Conservation (phyloP, 768 basidiomycete species). For the Suillus ampliporus region DNA sequence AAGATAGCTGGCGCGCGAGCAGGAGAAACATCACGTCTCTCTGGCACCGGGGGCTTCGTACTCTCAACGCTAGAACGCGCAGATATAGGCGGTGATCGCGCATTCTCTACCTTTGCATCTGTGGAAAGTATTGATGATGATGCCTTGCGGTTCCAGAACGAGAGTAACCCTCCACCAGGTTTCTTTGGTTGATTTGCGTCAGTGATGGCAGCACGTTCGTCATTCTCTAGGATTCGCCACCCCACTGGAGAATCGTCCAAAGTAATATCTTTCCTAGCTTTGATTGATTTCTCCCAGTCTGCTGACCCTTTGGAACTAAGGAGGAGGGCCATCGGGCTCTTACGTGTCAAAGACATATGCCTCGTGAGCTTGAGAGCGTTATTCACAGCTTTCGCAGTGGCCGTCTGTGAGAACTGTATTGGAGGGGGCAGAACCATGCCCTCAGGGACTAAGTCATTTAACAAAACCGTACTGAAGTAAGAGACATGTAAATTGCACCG, state of each 20-base stretch:
- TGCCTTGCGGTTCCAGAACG: conserved; percentile 66
- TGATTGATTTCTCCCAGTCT: conserved; percentile 77
- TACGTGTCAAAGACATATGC: conserved; percentile 54
- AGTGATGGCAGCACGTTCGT: conserved; percentile 35
- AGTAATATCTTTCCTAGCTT: conserved; percentile 51
- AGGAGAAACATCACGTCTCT: conserved; percentile 23
- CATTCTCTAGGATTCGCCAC: conserved; percentile 73
- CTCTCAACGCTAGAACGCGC: conserved; percentile 39
- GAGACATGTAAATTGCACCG: conserved; percentile 10
- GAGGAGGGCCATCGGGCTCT: conserved; percentile 74
- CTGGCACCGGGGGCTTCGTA: conserved; percentile 18
- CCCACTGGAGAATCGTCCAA: conserved; percentile 66
- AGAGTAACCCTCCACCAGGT: conserved; percentile 61
- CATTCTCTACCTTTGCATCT: conserved; percentile 24
- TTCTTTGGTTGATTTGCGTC: conserved; percentile 56
- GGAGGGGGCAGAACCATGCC: conserved; percentile 55
- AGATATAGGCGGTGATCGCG: conserved; percentile 26
- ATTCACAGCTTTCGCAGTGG: conserved; percentile 60
- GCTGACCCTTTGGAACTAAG: conserved; percentile 73
- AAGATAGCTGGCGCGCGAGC: conserved; percentile 11
- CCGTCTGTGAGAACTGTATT: conserved; percentile 58
- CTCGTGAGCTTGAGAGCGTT: conserved; percentile 70
- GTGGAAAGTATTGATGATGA: conserved; percentile 30
- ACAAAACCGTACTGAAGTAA: conserved; percentile 43
- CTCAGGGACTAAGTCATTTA: conserved; percentile 54